Base-by-base conservation (phyloP, 371 early-diverging fungal species). In the Chytridium lagenaria region DNA sequence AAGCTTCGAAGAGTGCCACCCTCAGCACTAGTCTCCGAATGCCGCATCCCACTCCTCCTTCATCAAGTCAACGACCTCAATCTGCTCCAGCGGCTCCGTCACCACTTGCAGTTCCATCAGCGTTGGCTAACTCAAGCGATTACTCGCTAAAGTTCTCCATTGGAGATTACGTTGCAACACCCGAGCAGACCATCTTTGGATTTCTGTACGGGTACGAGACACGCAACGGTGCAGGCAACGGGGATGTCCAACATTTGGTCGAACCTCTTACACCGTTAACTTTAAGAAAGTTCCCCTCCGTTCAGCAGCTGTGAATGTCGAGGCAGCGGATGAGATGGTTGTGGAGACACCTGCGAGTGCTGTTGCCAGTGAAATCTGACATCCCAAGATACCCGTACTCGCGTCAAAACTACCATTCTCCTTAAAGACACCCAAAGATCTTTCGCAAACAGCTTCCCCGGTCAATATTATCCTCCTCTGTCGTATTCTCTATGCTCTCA, bases 401-500 rank as follows among this genome's bases (percentile, higher is more conserved):
- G n/a, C 26, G 55, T 52, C 40, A 75, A 69, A 50, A n/a, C 57
- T 77, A 16, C 79, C 79, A 2, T 82, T 76, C 59, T 22, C 23
- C 34, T 33, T 65, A 1, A 44, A 61, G 3, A 26, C 71, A 22
- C 69, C 77, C 2, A 65, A 50, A n/a, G 67, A 63, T 0, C 44
- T 80, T 33, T 7, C 50, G 7, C 26, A 57, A 2, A 73, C 72
- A 5, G n/a, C 69, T 1, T 1, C 50, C 1, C 57, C 78, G 10
- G 70, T 74, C 19, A 78, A 76, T 36, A 72, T 90, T 0, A 77
- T 92, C 26, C 70, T 81, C 22, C 79, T 92, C 1, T 71, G 92
- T 36, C 83, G 87, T 19, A 80, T 89, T 0, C 77, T 89, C 1
- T 73, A 83, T 74, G 80, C 80, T 23, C 50, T 90, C 67, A 88